Conservation (phyloP, 2,329 filamentous ascomycete species). For the Talaromyces sp. region DNA sequence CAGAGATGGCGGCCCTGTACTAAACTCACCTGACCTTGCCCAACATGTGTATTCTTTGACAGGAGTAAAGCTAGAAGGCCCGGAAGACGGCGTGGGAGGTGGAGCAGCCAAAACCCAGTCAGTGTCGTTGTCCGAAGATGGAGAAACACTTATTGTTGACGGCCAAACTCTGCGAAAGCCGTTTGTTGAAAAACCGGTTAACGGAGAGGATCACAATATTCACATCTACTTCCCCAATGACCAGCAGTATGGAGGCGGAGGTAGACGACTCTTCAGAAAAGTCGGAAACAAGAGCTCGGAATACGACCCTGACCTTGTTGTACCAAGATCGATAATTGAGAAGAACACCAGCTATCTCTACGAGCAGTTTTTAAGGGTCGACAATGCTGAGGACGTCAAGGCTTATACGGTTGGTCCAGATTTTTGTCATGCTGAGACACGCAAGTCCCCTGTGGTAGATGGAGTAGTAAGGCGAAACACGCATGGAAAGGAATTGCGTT, state of each 20-base stretch:
- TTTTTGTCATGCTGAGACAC: conserved; percentile 94
- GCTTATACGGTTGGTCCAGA: conserved; percentile 91
- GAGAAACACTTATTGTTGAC: conserved; percentile 83
- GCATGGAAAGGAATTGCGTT: conserved; percentile 93
- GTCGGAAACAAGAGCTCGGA: conserved; percentile 99
- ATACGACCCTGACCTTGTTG: conserved; percentile 69
- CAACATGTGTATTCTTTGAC: conserved; percentile 76
- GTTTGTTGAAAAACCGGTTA: conserved; percentile 98
- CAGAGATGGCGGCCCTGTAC: conserved; percentile 78
- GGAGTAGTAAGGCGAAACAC: conserved; percentile 93
- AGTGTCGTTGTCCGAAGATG: conserved; percentile 83
- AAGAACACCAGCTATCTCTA: conserved; percentile 84
- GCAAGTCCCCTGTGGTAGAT: conserved; percentile 95
- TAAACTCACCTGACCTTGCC: conserved; percentile 73
- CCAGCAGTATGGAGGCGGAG: conserved; percentile 74
- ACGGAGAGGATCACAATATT: conserved; percentile 97
- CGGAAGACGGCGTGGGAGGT: conserved; percentile 61
- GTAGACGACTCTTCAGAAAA: conserved; percentile 88
- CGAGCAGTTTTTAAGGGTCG: conserved; percentile 92
- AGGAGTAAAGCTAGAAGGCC: conserved; percentile 67
- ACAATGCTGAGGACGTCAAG: conserved; percentile 97
- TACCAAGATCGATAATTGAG: conserved; percentile 78
- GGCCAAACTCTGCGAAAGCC: conserved; percentile 78
- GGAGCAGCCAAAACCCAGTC: conserved; percentile 54
- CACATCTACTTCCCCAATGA: conserved; percentile 88